Conservation (phyloP, 1,284 basidiomycete genomes). For the Macrocybe sp. region DNA sequence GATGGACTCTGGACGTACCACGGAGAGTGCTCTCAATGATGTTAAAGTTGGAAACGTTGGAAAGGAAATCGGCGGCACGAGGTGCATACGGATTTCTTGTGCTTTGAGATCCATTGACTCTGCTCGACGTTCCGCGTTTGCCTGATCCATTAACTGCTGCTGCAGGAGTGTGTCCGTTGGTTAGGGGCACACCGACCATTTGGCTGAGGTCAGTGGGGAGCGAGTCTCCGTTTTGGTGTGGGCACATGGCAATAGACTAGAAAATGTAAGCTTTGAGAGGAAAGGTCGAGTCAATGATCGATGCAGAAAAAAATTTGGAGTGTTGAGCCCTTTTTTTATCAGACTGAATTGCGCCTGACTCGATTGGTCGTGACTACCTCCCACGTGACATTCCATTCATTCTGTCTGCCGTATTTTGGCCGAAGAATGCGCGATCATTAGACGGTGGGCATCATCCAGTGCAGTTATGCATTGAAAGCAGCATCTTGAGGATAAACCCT, state of each 20-base stretch:
- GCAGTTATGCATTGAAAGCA: no score
- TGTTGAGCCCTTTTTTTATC: no score
- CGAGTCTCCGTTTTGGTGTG: constrained; percentile 51
- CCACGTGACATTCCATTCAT: no score
- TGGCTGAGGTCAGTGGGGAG: constrained; percentile 43
- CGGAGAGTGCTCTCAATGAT: constrained; percentile 97
- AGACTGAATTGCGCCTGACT: no score
- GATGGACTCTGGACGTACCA: constrained; percentile 46
- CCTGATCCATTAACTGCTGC: constrained; percentile 19
- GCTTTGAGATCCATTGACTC: constrained; percentile 30
- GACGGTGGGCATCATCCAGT: no score
- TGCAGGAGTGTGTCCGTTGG: constrained; percentile 38
- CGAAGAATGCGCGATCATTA: no score
- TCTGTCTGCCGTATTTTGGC: no score
- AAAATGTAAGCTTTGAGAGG: no score
- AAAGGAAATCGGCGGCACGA: constrained; percentile 87
- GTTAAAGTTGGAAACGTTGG: constrained; percentile 90
- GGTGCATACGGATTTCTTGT: constrained; percentile 80
- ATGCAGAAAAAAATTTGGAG: no score
- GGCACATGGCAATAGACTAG: constrained; percentile 47
- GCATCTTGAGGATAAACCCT: no score
- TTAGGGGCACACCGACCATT: constrained; percentile 65
- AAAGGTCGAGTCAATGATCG: no score
- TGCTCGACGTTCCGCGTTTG: constrained; percentile 37
- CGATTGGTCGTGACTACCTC: no score